A percentile compares a stretch with the other conserved stretches of the same genome.
These are phyloP conservation scores for Fistulifera solaris DNA, from an alignment of 108 stramenopile genomes.

Conservation along the genomic window DNA sequence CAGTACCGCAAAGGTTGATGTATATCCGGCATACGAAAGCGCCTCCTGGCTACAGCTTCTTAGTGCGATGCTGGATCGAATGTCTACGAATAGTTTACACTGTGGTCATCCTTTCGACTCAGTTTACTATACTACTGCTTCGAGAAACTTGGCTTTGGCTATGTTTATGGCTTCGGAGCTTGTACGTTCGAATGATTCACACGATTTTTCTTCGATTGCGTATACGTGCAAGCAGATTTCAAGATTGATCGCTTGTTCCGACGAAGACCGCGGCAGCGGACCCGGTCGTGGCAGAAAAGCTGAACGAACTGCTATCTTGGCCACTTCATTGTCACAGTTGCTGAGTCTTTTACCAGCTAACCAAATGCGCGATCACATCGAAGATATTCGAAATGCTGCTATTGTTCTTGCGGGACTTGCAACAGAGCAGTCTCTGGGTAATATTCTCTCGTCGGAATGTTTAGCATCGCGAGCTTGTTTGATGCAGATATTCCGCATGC, in stretches of 20 bases:
- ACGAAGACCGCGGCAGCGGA: neutral
- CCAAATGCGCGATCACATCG: neutral
- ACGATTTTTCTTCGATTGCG: neutral
- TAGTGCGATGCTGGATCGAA: neutral
- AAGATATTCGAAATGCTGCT: neutral
- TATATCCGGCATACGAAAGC: neutral
- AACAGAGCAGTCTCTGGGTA: too few relatives aligned
- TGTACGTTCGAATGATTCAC: neutral
- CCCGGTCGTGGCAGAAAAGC: neutral
- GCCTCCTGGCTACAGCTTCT: neutral
- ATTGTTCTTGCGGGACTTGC: neutral
- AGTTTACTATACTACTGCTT: conserved; percentile 1
- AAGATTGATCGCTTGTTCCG: neutral
- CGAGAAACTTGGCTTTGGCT: conserved; percentile 4
- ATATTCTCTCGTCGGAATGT: too few relatives aligned
- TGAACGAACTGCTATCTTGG: conserved; percentile 4
- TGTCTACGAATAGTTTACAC: neutral
- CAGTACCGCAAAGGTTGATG: neutral
- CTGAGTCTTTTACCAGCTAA: neutral
- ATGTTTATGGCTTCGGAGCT: neutral
- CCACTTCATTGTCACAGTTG: neutral
- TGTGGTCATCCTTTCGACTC: neutral
- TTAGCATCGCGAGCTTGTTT: too few relatives aligned
- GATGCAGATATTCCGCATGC: too few relatives aligned
- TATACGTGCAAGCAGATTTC: neutral